Evolutionary conservation across 2,329 filamentous ascomycete species (phyloP).

Genomic region (Teratosphaeria pseudoeucalypti): DNA sequence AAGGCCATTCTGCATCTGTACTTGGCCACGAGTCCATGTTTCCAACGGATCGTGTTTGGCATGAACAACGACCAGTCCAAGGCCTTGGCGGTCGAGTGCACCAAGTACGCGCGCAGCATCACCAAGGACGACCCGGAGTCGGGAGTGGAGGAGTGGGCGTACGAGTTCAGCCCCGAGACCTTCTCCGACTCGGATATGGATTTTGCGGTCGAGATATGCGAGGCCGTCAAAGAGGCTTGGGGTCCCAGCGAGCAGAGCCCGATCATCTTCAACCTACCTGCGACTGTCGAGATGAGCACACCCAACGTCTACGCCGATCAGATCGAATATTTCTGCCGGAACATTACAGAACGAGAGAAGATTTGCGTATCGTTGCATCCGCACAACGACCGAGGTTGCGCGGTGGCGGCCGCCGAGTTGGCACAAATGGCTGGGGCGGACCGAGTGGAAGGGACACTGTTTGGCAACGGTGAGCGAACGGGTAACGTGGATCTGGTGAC

Average conservation of each 20-base stretch:
- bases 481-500: constrained; percentile 95
- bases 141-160: constrained; percentile 57
- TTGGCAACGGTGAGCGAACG: constrained; percentile 90
- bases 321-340: constrained; percentile 86
- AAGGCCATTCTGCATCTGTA: constrained; percentile 94
- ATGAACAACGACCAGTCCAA: constrained; percentile 75
- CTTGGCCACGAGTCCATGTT: constrained; percentile 90
- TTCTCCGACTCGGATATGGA: constrained; percentile 87
- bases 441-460: constrained; percentile 84
- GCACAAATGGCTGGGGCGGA: constrained; percentile 95
- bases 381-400: constrained; percentile 89
- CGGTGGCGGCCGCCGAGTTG: constrained; percentile 79
- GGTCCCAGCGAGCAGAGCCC: constrained; percentile 65
- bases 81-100: constrained; percentile 72
- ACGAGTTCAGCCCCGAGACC: constrained; percentile 75
- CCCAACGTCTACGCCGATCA: constrained; percentile 94
- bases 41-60: constrained; percentile 81
- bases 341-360: constrained; percentile 77
- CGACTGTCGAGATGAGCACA: constrained; percentile 89
- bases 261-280: constrained; percentile 94
- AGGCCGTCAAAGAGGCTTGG: constrained; percentile 92
- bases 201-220: constrained; percentile 72
- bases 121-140: constrained; percentile 64
- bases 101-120: constrained; percentile 75
- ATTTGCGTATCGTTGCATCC: constrained; percentile 83